Evolutionary conservation across 2,329 filamentous ascomycete genomes (phyloP).

Genomic region (Ramularia endophylla): DNA sequence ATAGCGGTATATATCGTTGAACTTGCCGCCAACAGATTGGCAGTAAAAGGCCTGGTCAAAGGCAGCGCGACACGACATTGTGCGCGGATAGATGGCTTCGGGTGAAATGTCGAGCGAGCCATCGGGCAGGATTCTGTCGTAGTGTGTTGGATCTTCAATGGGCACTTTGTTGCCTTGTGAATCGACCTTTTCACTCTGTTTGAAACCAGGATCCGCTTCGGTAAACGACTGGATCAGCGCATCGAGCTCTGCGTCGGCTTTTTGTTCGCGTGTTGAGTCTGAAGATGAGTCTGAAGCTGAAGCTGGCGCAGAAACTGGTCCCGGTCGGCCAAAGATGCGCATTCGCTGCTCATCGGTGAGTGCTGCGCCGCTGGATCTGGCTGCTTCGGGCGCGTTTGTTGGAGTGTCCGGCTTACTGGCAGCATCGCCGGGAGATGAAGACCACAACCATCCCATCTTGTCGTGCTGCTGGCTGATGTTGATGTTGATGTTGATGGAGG

Average conservation of each 20-base stretch:
- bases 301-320: constrained; percentile 12
- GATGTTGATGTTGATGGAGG: neutral
- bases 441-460: constrained; percentile 27
- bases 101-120: constrained; percentile 36
- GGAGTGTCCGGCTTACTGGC: neutral
- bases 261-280: constrained; percentile 34
- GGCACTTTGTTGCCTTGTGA: constrained; percentile 1
- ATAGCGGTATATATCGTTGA: constrained; percentile 84
- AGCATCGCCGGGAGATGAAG: constrained; percentile 1
- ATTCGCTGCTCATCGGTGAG: constrained; percentile 25
- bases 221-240: constrained; percentile 46
- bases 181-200: constrained; percentile 18
- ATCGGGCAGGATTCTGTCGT: constrained; percentile 22
- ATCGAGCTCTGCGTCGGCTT: constrained; percentile 51
- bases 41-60: constrained; percentile 96
- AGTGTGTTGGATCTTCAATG: constrained; percentile 12
- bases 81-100: constrained; percentile 67
- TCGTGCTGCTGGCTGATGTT: neutral
- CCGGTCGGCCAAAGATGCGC: constrained; percentile 26
- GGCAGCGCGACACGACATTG: constrained; percentile 81
- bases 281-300: too few relatives aligned
- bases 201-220: constrained; percentile 17
- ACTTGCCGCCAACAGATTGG: constrained; percentile 84
- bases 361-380: constrained; percentile 10
- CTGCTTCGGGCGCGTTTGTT: neutral